Evolutionary conservation across 495 filamentous ascomycete species (phyloP).

Genomic region (Aspergillus homomorphus): DNA sequence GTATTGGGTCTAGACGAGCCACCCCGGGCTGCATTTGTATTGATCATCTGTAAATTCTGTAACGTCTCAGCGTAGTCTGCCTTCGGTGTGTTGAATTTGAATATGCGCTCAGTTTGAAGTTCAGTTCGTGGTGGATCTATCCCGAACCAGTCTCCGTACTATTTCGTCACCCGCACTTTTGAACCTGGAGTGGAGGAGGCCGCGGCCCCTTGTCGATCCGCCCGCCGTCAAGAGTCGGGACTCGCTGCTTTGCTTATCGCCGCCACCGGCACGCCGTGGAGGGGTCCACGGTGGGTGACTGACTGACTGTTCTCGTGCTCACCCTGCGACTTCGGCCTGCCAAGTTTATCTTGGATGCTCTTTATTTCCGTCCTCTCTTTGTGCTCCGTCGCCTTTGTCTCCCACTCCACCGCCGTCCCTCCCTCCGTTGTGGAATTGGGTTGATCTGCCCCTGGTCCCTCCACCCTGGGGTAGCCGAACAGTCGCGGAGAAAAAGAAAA

Average conservation of each 20-base stretch:
- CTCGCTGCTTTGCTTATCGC: background rate
- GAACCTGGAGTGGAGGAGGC: background rate
- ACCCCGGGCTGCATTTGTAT: constrained; percentile 13
- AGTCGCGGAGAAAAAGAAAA: constrained; percentile 2
- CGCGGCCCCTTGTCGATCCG: background rate
- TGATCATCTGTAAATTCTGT: constrained; percentile 8
- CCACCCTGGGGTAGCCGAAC: constrained; percentile 1
- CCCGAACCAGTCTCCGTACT: too few relatives aligned
- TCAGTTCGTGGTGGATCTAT: too few relatives aligned
- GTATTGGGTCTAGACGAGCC: constrained; percentile 7
- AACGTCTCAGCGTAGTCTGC: background rate
- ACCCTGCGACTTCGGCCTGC: background rate
- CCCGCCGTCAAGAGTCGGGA: background rate
- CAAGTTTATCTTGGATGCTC: background rate
- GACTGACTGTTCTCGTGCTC: background rate
- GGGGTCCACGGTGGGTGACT: too few relatives aligned
- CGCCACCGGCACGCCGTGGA: background rate
- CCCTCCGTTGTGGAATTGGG: background rate
- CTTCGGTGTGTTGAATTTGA: background rate
- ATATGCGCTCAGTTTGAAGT: too few relatives aligned
- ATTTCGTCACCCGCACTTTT: background rate
- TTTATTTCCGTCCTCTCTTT: too few relatives aligned
- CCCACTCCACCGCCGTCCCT: background rate
- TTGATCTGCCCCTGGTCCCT: constrained; percentile 2
- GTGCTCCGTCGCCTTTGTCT: background rate